A percentile compares a stretch with the other conserved stretches of the same genome.
Conservation (phyloP, 345 rosid species). For the Boechera stricta region DNA sequence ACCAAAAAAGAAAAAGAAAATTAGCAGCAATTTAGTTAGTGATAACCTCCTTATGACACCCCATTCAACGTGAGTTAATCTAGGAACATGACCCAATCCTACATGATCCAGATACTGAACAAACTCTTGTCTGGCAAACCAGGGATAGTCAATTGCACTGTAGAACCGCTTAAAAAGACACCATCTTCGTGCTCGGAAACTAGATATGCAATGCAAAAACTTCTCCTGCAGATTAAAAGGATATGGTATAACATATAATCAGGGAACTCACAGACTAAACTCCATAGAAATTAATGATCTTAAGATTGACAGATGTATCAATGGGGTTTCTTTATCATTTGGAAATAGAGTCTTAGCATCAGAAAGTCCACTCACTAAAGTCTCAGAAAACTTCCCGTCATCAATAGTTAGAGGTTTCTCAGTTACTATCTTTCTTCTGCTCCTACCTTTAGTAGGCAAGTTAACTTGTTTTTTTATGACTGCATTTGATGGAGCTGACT, state of each 20-base stretch:
- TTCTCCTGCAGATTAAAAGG: slow-evolving; percentile 55
- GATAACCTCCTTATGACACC: slow-evolving; percentile 81
- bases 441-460: slow-evolving; percentile 72
- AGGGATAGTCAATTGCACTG: slow-evolving; percentile 86
- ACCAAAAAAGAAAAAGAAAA: background rate
- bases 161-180: slow-evolving; percentile 80
- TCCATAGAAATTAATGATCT: slow-evolving; percentile 48
- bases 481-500: slow-evolving; percentile 52
- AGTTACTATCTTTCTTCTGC: slow-evolving; percentile 63
- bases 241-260: slow-evolving; percentile 30
- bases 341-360: slow-evolving; percentile 42
- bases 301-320: slow-evolving; percentile 44
- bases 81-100: slow-evolving; percentile 83
- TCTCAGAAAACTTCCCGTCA: slow-evolving; percentile 47
- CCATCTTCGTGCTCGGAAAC: slow-evolving; percentile 65
- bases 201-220: slow-evolving; percentile 64
- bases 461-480: slow-evolving; percentile 52
- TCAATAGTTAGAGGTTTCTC: slow-evolving; percentile 51
- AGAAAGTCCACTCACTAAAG: slow-evolving; percentile 47
- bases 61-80: slow-evolving; percentile 88
- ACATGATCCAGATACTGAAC: slow-evolving; percentile 84
- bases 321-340: slow-evolving; percentile 34
- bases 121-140: slow-evolving; percentile 90
- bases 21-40: slow-evolving; percentile 35
- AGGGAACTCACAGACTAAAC: slow-evolving; percentile 35